Evolutionary conservation across 495 filamentous ascomycete genomes (phyloP), one percentile per base, ranked within the genome.

Genomic region (Lineolata rhizophorae): DNA sequence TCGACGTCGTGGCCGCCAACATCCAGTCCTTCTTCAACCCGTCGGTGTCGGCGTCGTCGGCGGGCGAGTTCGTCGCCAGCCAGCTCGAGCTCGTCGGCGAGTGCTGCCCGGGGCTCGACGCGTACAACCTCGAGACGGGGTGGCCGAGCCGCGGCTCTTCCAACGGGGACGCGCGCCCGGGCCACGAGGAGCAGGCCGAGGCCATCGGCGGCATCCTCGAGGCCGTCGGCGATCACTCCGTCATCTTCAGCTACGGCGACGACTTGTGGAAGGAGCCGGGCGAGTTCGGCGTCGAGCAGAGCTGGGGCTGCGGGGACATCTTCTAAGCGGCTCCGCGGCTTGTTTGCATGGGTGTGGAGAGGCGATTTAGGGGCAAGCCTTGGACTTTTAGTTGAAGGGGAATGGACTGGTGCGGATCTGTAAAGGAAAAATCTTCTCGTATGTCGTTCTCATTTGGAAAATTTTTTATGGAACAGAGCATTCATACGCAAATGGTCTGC

Each of bases 21-120:
- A 67, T 85, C 48, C 85, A 95, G 54, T 71, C 83, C 50, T 95
- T 76, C 72, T 95, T 93, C 74, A 83, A 90, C 65, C 39, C 67
- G 30, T 48, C 57, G 27, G 64, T 70, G 27, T 40, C 47, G 33
- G 63, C 83, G 30, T 41, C 43, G 2, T 32, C 64, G 28, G 85
- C 84, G 29, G 85, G 85, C 50, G 43, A 50, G 22, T 92, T 92
- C 53, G 72, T 78, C 36, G 47, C 53, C 26, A 34, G 50, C 37
- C 69, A 90, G 61, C 62, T 85, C 34, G 51, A 60, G 9, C 49
- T 72, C 40, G 65, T 87, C 29, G 61, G 70, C 43, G 45, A 43
- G 1, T 50, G 72, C 36, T 95, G 85, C 62, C 34, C 50, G 18
- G 62, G 61, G 48, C 70, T 70, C 60, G 44, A 48, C 15, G 75